Evolutionary conservation across 805 yeast genomes (phyloP).

Genomic region (Saturnispora ahearnii): DNA sequence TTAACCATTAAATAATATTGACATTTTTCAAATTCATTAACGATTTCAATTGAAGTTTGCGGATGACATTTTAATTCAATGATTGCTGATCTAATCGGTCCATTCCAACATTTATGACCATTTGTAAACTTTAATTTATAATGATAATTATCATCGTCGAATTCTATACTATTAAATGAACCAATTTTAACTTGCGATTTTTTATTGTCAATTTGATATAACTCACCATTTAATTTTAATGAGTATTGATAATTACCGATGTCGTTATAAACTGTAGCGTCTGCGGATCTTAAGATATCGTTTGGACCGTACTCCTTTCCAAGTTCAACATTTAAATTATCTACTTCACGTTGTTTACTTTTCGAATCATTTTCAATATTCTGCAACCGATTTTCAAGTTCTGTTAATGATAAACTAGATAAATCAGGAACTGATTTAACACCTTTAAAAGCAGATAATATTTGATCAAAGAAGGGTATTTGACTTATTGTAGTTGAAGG

Average conservation of each 20-base stretch:
- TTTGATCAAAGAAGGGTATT: not conserved
- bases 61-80: slow-evolving; percentile 63
- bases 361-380: slow-evolving; percentile 26
- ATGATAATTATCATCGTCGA: slow-evolving; percentile 10
- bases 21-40: slow-evolving; percentile 86
- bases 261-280: slow-evolving; percentile 35
- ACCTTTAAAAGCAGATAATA: not conserved
- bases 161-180: slow-evolving; percentile 16
- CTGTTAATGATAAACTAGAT: not conserved
- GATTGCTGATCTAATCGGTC: slow-evolving; percentile 68
- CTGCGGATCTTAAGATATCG: slow-evolving; percentile 53
- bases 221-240: slow-evolving; percentile 46
- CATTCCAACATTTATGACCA: slow-evolving; percentile 92
- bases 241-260: slow-evolving; percentile 66
- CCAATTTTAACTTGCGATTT: slow-evolving; percentile 48
- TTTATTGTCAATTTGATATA: slow-evolving; percentile 44
- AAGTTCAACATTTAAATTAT: slow-evolving; percentile 10
- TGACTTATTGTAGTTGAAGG: not conserved
- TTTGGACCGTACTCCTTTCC: slow-evolving; percentile 44
- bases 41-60: slow-evolving; percentile 44
- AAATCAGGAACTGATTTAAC: not conserved
- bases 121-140: slow-evolving; percentile 31
- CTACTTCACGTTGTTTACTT: slow-evolving; percentile 14
- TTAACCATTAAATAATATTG: slow-evolving; percentile 49
- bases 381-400: slow-evolving; percentile 5